Conservation (phyloP, 495 filamentous ascomycete species). For the Astrocystis sublimbata region DNA sequence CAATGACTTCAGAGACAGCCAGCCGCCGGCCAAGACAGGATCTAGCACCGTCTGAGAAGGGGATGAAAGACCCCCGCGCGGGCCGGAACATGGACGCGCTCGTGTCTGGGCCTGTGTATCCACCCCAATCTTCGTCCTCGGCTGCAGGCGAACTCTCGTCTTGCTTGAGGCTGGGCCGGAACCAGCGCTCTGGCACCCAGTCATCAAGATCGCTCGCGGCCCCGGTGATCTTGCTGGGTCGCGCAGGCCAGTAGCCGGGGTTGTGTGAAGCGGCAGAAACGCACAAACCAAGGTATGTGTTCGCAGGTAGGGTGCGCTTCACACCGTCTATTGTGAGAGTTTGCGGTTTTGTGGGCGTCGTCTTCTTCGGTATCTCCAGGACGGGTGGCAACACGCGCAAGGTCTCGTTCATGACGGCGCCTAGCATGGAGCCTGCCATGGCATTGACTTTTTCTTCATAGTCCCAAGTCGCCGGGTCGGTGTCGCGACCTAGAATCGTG, state of each 20-base stretch:
- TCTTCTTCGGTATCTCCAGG: slow-evolving; percentile 61
- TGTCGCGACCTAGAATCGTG: slow-evolving; percentile 46
- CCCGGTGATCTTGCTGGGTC: slow-evolving; percentile 37
- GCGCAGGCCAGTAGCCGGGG: slow-evolving; percentile 63
- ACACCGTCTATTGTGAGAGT: slow-evolving; percentile 52
- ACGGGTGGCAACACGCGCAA: slow-evolving; percentile 65
- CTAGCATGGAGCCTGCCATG: slow-evolving; percentile 61
- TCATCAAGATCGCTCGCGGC: slow-evolving; percentile 47
- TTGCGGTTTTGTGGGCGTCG: slow-evolving; percentile 48
- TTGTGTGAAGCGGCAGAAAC: slow-evolving; percentile 56
- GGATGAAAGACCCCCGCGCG: slow-evolving; percentile 63
- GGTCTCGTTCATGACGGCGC: slow-evolving; percentile 69
- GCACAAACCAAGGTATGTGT: slow-evolving; percentile 44
- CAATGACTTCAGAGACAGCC: slow-evolving; percentile 74
- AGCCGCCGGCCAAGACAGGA: slow-evolving; percentile 71
- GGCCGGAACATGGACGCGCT: slow-evolving; percentile 58
- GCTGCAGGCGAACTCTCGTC: slow-evolving; percentile 8
- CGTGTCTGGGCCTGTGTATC: slow-evolving; percentile 55
- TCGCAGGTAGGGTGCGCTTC: slow-evolving; percentile 51
- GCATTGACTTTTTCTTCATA: slow-evolving; percentile 60
- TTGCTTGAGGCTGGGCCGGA: slow-evolving; percentile 27
- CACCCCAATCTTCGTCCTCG: slow-evolving; percentile 53
- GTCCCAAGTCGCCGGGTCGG: slow-evolving; percentile 56
- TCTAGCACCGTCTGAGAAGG: slow-evolving; percentile 71
- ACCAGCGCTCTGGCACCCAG: slow-evolving; percentile 50